These are phyloP conservation scores for Diplodia scrobiculata DNA, from an alignment of 2,329 filamentous ascomycete genomes.

Conservation along the genomic window DNA sequence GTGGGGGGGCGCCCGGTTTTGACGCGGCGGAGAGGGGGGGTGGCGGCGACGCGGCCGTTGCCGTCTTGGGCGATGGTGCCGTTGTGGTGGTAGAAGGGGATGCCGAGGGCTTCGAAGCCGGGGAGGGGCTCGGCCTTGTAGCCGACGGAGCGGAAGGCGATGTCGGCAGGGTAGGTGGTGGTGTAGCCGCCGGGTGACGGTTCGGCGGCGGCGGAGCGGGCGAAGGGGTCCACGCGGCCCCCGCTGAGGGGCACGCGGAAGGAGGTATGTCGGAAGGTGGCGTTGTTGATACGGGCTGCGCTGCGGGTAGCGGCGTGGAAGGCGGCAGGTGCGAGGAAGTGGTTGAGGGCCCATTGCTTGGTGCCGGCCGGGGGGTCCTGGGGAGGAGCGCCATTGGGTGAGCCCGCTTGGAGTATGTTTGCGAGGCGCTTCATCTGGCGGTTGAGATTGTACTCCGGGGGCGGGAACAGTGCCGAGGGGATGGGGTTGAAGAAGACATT, in stretches of 20 bases:
- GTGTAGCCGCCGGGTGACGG: conserved; percentile 39
- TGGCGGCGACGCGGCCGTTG: conserved; percentile 67
- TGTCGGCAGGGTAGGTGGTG: conserved; percentile 62
- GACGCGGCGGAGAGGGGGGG: conserved; percentile 69
- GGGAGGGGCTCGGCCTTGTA: conserved; percentile 80
- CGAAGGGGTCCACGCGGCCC: conserved; percentile 45
- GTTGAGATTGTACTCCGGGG: conserved; percentile 68
- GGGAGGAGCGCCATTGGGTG: conserved; percentile 49
- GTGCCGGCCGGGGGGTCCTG: conserved; percentile 45
- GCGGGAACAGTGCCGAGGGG: conserved; percentile 66
- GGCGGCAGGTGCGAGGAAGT: conserved; percentile 73
- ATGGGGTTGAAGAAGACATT: conserved; percentile 72
- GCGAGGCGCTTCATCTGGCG: conserved; percentile 75
- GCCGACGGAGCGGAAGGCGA: conserved; percentile 92
- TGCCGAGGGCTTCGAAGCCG: conserved; percentile 71
- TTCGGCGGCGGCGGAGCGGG: conserved; percentile 55
- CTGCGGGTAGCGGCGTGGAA: conserved; percentile 58
- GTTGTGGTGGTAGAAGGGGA: conserved; percentile 72
- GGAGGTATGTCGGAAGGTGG: conserved; percentile 64
- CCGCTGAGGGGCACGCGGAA: conserved; percentile 33
- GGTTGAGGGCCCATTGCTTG: conserved; percentile 82
- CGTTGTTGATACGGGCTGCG: conserved; percentile 60
- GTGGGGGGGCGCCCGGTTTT: conserved; percentile 77
- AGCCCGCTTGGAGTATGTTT: conserved; percentile 78
- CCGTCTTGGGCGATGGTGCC: conserved; percentile 84